A percentile compares a stretch with the other conserved stretches of the same genome.
Evolutionary conservation across 2,329 filamentous ascomycete genomes (phyloP).

Genomic region (Trichoderma harzianum): DNA sequence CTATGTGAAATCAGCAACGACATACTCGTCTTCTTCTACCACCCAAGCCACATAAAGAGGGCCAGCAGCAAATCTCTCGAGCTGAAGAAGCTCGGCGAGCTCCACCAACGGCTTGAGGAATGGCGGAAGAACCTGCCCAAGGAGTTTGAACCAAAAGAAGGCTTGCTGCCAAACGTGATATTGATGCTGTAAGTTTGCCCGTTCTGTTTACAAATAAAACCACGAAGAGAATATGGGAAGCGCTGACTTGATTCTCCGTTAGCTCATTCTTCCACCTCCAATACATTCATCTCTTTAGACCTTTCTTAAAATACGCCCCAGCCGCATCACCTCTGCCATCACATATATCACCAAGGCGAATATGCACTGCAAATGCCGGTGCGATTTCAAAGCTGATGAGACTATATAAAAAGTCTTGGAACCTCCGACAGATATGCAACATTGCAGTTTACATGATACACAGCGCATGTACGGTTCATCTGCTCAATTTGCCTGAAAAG

Average conservation of each 20-base stretch:
- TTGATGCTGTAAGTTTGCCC: slow-evolving; percentile 70
- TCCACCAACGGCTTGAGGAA: slow-evolving; percentile 83
- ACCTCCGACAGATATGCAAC: slow-evolving; percentile 90
- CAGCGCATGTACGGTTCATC: slow-evolving; percentile 89
- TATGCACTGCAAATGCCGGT: slow-evolving; percentile 85
- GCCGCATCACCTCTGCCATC: slow-evolving; percentile 76
- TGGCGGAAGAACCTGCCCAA: slow-evolving; percentile 82
- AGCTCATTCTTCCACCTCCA: slow-evolving; percentile 98
- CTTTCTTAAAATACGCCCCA: slow-evolving; percentile 87
- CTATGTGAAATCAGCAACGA: slow-evolving; percentile 94
- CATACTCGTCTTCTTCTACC: slow-evolving; percentile 84
- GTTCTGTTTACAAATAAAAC: neutral
- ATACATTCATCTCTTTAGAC: slow-evolving; percentile 92
- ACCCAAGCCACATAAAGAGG: slow-evolving; percentile 64
- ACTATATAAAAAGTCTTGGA: slow-evolving; percentile 88
- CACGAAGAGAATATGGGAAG: neutral
- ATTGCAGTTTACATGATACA: slow-evolving; percentile 95
- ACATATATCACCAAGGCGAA: slow-evolving; percentile 84
- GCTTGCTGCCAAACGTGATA: slow-evolving; percentile 78
- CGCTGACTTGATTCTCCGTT: slow-evolving; percentile 23
- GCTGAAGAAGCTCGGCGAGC: slow-evolving; percentile 85
- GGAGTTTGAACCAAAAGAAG: slow-evolving; percentile 86
- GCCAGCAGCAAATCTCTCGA: slow-evolving; percentile 75
- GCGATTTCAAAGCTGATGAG: slow-evolving; percentile 92
- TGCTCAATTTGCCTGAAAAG: slow-evolving; percentile 90